These are phyloP conservation scores for Chaetomium strumarium DNA, from an alignment of 2,329 filamentous ascomycete genomes.

Conservation along the genomic window DNA sequence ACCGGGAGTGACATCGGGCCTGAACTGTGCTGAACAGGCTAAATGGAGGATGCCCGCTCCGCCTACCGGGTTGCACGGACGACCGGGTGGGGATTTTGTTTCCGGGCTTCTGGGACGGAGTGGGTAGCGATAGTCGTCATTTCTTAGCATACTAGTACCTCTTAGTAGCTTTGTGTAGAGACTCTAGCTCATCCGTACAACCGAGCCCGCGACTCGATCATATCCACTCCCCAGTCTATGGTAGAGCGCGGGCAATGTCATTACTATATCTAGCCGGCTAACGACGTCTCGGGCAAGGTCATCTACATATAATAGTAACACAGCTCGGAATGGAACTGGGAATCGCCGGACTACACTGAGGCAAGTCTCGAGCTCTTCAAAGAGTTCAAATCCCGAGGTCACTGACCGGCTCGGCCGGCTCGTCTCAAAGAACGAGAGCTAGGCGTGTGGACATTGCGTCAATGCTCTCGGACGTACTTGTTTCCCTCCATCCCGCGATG, in stretches of 20 bases:
- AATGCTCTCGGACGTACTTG: constrained; percentile 36
- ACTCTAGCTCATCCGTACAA: background rate
- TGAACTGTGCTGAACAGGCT: constrained; percentile 17
- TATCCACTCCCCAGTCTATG: background rate
- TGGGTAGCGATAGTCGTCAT: too few species aligned
- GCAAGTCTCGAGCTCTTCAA: background rate
- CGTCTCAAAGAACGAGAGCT: constrained; percentile 38
- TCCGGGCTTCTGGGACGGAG: too few species aligned
- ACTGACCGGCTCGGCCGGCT: constrained; percentile 40
- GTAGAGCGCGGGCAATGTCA: background rate
- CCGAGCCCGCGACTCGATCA: background rate
- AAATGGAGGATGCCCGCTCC: constrained; percentile 13
- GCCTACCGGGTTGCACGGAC: background rate
- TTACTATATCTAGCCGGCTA: too few species aligned
- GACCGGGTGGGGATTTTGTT: background rate
- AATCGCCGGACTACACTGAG: background rate
- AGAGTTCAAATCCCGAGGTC: constrained; percentile 34
- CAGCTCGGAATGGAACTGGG: background rate
- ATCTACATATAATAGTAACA: background rate
- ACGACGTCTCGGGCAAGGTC: background rate
- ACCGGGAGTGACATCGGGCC: constrained; percentile 15
- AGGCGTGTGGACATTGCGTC: constrained; percentile 36
- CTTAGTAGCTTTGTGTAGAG: too few species aligned
- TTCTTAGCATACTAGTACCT: too few species aligned
- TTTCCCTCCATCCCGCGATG: constrained; percentile 27